A percentile compares a stretch with the other conserved stretches of the same genome.
These are phyloP conservation scores for Themeda triandra DNA, from an alignment of 176 grass and related monocot genomes.

Conservation along the genomic window DNA sequence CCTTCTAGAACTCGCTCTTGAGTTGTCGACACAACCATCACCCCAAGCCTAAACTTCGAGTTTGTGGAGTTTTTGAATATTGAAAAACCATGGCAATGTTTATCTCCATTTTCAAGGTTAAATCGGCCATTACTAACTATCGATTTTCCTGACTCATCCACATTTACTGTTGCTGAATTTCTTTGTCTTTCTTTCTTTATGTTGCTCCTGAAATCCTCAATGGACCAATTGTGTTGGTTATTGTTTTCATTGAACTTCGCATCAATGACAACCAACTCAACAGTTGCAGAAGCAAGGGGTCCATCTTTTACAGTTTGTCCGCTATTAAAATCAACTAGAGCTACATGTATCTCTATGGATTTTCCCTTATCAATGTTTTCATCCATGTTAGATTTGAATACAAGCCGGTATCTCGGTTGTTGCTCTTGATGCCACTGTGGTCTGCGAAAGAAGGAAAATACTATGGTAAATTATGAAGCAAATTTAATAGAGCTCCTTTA, in stretches of 20 bases:
- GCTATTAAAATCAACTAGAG: neutral
- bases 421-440: neutral
- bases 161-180: neutral
- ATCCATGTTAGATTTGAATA: neutral
- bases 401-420: neutral
- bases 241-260: neutral
- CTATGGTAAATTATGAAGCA: too few relatives aligned
- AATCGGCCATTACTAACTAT: neutral
- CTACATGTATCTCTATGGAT: neutral
- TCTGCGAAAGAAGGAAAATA: neutral
- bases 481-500: too few relatives aligned
- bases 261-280: neutral
- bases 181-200: neutral
- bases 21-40: too few relatives aligned
- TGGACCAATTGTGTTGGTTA: neutral
- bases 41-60: neutral
- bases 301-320: neutral
- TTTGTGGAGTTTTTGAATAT: neutral
- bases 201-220: neutral
- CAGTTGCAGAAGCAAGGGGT: conserved; percentile 1
- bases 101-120: neutral
- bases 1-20: too few relatives aligned
- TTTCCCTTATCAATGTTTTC: neutral
- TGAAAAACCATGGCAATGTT: neutral
- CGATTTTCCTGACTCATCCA: neutral